Conservation (phyloP, 805 yeast genomes). For the Saturnispora serradocipensis region DNA sequence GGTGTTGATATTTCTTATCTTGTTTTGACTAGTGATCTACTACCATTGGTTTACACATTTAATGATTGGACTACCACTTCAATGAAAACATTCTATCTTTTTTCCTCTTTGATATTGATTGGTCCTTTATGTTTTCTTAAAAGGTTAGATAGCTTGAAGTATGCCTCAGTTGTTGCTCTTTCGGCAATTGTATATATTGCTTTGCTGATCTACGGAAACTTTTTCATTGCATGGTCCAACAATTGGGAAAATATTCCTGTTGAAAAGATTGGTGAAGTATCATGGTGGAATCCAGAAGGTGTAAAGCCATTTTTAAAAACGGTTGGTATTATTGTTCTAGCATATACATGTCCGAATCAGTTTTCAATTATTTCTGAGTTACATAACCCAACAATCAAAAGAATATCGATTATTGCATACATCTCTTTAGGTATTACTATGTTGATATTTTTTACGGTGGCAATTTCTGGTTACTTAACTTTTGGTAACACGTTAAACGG, state of each 20-base stretch:
- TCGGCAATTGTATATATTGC: slow-evolving; percentile 57
- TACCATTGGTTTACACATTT: slow-evolving; percentile 45
- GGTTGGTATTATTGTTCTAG: slow-evolving; percentile 68
- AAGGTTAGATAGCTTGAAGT: slow-evolving; percentile 58
- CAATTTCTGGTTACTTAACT: slow-evolving; percentile 60
- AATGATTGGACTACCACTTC: slow-evolving; percentile 25
- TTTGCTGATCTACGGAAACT: slow-evolving; percentile 44
- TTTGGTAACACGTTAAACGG: slow-evolving; percentile 62
- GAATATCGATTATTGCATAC: slow-evolving; percentile 36
- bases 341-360: slow-evolving; percentile 77
- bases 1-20: slow-evolving; percentile 68
- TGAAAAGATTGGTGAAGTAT: slow-evolving; percentile 34
- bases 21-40: slow-evolving; percentile 67
- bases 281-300: slow-evolving; percentile 34
- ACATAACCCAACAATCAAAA: slow-evolving; percentile 41
- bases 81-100: slow-evolving; percentile 43
- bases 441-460: slow-evolving; percentile 51
- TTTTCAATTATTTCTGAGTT: slow-evolving; percentile 69
- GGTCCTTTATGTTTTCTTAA: slow-evolving; percentile 57
- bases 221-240: slow-evolving; percentile 22
- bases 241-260: slow-evolving; percentile 34
- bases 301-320: slow-evolving; percentile 44
- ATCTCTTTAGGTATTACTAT: slow-evolving; percentile 47
- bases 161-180: slow-evolving; percentile 63
- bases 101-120: slow-evolving; percentile 41